phyloP scores from a whole-genome alignment of 495 filamentous ascomycete genomes.

The Aspergillus avenaceus region DNA sequence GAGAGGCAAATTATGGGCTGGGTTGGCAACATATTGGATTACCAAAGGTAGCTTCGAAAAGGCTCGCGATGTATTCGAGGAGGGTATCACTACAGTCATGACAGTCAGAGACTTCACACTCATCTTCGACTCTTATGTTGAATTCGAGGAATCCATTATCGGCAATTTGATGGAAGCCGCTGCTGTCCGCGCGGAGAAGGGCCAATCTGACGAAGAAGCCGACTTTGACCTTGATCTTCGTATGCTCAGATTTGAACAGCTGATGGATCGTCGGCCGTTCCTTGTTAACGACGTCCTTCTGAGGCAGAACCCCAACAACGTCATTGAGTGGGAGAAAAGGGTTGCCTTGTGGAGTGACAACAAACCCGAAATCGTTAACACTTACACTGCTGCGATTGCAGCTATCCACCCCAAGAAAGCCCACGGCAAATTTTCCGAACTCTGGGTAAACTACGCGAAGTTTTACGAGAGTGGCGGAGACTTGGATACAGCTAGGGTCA shows the following conservation, averaged over 20 bases:
- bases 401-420: conserved; percentile 94
- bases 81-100: conserved; percentile 97
- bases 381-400: conserved; percentile 91
- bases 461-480: conserved; percentile 93
- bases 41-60: conserved; percentile 86
- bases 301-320: conserved; percentile 94
- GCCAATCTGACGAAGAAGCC: conserved; percentile 73
- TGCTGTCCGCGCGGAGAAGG: conserved; percentile 75
- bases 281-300: conserved; percentile 94
- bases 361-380: conserved; percentile 84
- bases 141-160: conserved; percentile 97
- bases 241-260: conserved; percentile 95
- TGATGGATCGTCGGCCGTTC: conserved; percentile 97
- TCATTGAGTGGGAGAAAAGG: conserved; percentile 95
- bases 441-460: conserved; percentile 97
- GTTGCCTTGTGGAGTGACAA: conserved; percentile 95
- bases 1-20: conserved; percentile 93
- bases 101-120: conserved; percentile 98
- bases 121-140: conserved; percentile 92
- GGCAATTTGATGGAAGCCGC: conserved; percentile 85
- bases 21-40: conserved; percentile 95
- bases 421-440: conserved; percentile 85
- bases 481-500: conserved; percentile 76
- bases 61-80: conserved; percentile 91
- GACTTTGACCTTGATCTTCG: conserved; percentile 96